Evolutionary conservation across 768 basidiomycete species (phyloP).

Genomic region (Mycena polygramma): DNA sequence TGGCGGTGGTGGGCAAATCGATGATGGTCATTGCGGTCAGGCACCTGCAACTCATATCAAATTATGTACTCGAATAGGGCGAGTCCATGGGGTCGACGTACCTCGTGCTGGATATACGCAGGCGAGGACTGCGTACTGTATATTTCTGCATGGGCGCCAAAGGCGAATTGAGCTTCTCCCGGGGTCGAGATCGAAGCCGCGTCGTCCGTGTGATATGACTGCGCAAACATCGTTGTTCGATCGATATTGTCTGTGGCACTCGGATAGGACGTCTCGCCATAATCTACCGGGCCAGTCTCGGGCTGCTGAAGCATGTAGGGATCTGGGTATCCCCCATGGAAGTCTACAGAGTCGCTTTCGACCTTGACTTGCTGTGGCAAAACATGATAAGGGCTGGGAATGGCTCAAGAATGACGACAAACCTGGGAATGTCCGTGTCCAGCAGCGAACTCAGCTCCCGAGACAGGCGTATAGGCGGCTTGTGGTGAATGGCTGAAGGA

Average conservation of each 20-base stretch:
- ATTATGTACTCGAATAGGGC: not conserved
- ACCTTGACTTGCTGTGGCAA: not conserved
- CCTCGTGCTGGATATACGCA: not conserved
- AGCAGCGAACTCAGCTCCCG: not conserved
- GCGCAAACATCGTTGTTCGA: not conserved
- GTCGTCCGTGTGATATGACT: not conserved
- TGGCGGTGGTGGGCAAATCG: not conserved
- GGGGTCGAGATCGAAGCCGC: not conserved
- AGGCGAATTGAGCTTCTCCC: not conserved
- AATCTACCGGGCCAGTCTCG: not conserved
- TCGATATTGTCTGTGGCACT: not conserved
- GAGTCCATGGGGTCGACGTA: not conserved
- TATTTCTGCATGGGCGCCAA: not conserved
- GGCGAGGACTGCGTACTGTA: conserved; percentile 18
- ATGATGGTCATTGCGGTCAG: not conserved
- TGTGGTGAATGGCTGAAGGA: conserved; percentile 16
- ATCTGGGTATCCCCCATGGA: not conserved
- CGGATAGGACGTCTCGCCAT: not conserved
- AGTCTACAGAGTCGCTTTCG: not conserved
- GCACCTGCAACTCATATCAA: not conserved
- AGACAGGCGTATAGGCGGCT: not conserved
- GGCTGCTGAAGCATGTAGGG: not conserved
- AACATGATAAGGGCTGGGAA: not conserved
- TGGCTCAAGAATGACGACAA: not conserved
- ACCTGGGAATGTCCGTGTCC: conserved; percentile 1